Percentiles rank a stretch among this genome's conserved stretches.
Evolutionary conservation across 1,139 yeast genomes (phyloP).

Genomic region (Saccharomycopsis hybrid): DNA sequence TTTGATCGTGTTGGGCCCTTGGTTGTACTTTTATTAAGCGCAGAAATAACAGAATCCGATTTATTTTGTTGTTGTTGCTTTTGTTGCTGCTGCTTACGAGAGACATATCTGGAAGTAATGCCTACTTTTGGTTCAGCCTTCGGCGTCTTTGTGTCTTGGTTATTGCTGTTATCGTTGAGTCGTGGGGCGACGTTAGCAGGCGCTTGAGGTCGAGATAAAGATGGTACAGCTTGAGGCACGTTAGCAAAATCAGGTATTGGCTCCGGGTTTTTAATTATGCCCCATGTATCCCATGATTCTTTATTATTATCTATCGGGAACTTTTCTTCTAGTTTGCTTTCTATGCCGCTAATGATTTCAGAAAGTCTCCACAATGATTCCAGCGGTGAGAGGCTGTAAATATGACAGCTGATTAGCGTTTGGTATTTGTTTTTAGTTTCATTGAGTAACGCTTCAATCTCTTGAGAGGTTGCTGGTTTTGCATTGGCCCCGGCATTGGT

Average conservation of each 20-base stretch:
- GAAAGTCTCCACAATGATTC: slow-evolving; percentile 20
- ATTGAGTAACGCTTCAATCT: slow-evolving; percentile 8
- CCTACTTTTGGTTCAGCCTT: neutral
- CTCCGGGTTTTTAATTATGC: slow-evolving; percentile 27
- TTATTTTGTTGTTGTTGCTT: neutral
- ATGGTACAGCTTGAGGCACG: too few species aligned
- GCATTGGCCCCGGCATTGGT: neutral
- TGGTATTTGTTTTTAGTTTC: slow-evolving; percentile 22
- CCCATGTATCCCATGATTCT: slow-evolving; percentile 25
- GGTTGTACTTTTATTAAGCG: slow-evolving; percentile 1
- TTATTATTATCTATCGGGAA: slow-evolving; percentile 20
- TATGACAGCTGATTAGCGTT: slow-evolving; percentile 23
- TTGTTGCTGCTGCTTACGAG: slow-evolving; percentile 2
- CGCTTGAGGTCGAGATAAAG: too few species aligned
- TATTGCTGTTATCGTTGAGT: neutral
- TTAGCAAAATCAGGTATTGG: slow-evolving; percentile 2
- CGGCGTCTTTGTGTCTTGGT: neutral
- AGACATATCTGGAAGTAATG: slow-evolving; percentile 11
- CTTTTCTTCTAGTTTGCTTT: slow-evolving; percentile 20
- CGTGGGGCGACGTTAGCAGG: neutral
- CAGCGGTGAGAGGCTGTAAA: slow-evolving; percentile 25
- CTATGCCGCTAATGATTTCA: slow-evolving; percentile 23
- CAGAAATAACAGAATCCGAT: neutral
- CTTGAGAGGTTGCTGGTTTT: neutral
- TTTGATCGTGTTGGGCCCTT: neutral